These are phyloP conservation scores for Aspergillus oerlinghausenensis DNA, from an alignment of 2,329 filamentous ascomycete species.

Conservation along the genomic window DNA sequence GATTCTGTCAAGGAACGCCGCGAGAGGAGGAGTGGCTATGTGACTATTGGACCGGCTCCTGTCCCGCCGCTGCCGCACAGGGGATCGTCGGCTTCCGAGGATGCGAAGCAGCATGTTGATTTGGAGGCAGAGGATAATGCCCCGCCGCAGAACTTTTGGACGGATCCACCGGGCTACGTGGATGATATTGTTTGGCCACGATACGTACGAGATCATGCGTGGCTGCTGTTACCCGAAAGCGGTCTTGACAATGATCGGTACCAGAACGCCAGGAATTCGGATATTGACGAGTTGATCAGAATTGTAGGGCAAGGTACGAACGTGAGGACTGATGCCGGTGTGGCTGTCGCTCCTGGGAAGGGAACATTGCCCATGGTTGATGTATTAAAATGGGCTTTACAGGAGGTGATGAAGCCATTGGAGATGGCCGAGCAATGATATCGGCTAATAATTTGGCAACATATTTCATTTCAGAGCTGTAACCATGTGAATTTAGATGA, in stretches of 20 bases:
- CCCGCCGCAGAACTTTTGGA: conserved; percentile 76
- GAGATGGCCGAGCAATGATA: not conserved
- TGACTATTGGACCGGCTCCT: conserved; percentile 41
- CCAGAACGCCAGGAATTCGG: not conserved
- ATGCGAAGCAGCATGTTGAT: conserved; percentile 17
- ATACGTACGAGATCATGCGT: conserved; percentile 75
- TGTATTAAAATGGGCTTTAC: conserved; percentile 65
- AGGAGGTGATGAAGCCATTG: conserved; percentile 49
- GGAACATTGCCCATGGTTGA: conserved; percentile 57
- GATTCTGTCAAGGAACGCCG: conserved; percentile 39
- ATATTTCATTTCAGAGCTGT: not conserved
- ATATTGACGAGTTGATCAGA: conserved; percentile 24
- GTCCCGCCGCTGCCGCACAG: conserved; percentile 15
- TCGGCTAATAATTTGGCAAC: not conserved
- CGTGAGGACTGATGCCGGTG: conserved; percentile 44
- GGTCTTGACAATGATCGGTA: conserved; percentile 28
- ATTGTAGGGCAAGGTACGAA: conserved; percentile 31
- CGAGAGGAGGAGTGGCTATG: conserved; percentile 43
- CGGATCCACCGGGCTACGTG: conserved; percentile 89
- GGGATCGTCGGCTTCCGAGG: not conserved
- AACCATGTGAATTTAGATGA: not conserved
- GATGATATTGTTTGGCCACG: conserved; percentile 95
- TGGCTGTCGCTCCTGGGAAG: conserved; percentile 45
- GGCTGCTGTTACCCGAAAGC: conserved; percentile 68
- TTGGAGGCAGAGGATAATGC: conserved; percentile 29